phyloP scores from a whole-genome alignment of 768 basidiomycete species.

The Gloeophyllum trabeum region DNA sequence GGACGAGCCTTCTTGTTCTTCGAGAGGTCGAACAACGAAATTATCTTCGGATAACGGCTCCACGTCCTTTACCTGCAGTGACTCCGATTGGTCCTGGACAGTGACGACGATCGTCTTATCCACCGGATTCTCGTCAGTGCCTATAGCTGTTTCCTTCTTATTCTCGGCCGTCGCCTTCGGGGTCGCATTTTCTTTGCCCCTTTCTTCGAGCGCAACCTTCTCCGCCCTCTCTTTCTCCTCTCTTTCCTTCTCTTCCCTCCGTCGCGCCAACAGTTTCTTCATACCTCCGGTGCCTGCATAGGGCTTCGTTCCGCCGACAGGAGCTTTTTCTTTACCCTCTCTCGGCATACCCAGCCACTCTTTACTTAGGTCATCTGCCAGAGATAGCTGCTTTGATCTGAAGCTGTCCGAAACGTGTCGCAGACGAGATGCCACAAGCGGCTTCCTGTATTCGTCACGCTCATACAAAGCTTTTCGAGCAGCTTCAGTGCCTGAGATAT shows the following conservation, averaged over 20 bases:
- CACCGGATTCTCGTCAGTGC: too few relatives aligned
- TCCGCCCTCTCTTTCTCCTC: slow-evolving; percentile 11
- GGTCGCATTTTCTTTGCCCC: slow-evolving; percentile 1
- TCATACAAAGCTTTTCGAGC: slow-evolving; percentile 63
- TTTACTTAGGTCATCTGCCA: slow-evolving; percentile 27
- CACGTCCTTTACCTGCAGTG: slow-evolving; percentile 3
- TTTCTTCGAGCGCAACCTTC: slow-evolving; percentile 8
- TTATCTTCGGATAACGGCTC: slow-evolving; percentile 12
- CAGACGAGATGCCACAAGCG: slow-evolving; percentile 54
- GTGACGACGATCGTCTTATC: too few relatives aligned
- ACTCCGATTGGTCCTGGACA: too few relatives aligned
- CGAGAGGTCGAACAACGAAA: slow-evolving; percentile 8
- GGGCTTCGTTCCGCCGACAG: slow-evolving; percentile 52
- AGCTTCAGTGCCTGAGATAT: too few relatives aligned
- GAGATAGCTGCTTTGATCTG: slow-evolving; percentile 33
- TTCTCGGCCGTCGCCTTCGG: slow-evolving; percentile 10
- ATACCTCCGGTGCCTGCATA: slow-evolving; percentile 73
- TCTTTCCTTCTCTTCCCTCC: slow-evolving; percentile 38
- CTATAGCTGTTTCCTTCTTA: too few relatives aligned
- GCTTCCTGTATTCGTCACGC: slow-evolving; percentile 71
- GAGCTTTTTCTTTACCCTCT: slow-evolving; percentile 18
- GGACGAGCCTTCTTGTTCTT: slow-evolving; percentile 35
- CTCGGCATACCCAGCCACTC: slow-evolving; percentile 32
- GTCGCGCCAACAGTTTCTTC: slow-evolving; percentile 61
- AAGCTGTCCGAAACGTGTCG: slow-evolving; percentile 54